Conservation (phyloP, 2,329 filamentous ascomycete genomes). For the Dactylellina parvicollis region DNA sequence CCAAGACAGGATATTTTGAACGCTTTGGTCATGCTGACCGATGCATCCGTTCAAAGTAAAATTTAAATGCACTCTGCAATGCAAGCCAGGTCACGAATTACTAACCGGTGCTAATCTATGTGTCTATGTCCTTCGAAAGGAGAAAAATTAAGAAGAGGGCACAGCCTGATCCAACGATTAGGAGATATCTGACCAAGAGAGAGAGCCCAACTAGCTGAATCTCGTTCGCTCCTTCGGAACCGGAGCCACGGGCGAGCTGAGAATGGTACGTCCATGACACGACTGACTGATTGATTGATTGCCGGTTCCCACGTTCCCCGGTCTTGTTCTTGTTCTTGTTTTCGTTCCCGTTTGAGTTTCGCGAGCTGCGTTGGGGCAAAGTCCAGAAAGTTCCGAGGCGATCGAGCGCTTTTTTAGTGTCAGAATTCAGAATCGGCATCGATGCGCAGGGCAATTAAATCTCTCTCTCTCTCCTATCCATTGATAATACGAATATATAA, state of each 20-base stretch:
- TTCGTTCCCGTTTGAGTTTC: too few relatives aligned
- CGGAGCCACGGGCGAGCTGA: conserved; percentile 7
- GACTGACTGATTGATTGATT: not conserved
- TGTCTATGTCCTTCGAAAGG: too few relatives aligned
- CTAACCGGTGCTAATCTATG: too few relatives aligned
- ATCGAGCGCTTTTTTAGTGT: too few relatives aligned
- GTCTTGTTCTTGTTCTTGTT: not conserved
- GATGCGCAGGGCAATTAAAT: too few relatives aligned
- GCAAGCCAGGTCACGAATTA: not conserved
- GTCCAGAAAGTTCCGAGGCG: too few relatives aligned
- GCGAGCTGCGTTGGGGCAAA: too few relatives aligned
- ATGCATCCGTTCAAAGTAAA: too few relatives aligned
- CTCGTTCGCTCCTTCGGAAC: conserved; percentile 29
- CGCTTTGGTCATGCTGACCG: not conserved
- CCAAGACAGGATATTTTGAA: not conserved
- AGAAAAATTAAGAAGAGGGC: conserved; percentile 2
- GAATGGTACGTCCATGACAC: conserved; percentile 42
- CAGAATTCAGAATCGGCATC: too few relatives aligned
- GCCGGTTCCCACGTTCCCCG: too few relatives aligned
- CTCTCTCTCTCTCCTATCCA: too few relatives aligned
- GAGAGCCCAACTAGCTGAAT: conserved; percentile 13
- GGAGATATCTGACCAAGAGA: conserved; percentile 33
- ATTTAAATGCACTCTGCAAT: not conserved
- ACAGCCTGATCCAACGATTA: conserved; percentile 12
- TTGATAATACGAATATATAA: too few relatives aligned